Conservation (phyloP, 805 yeast species). For the Lachancea nothofagi region DNA sequence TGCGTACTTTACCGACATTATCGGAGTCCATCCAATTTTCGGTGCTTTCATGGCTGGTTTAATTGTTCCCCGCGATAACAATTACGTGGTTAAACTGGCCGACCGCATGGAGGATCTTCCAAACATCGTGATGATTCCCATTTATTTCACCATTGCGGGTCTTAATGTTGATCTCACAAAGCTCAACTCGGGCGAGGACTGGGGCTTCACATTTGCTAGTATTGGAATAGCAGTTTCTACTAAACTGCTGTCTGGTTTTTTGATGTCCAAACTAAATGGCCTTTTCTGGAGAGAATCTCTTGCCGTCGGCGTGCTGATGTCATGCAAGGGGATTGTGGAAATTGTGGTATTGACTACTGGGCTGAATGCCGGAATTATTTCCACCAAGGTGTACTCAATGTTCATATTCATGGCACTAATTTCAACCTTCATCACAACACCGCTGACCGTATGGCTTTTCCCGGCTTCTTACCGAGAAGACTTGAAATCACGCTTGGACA, state of each 20-base stretch:
- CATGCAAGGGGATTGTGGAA: slow-evolving; percentile 85
- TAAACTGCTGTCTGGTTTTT: slow-evolving; percentile 60
- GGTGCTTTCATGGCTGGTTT: slow-evolving; percentile 79
- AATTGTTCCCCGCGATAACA: slow-evolving; percentile 70
- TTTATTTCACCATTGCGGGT: slow-evolving; percentile 78
- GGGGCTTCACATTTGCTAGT: slow-evolving; percentile 73
- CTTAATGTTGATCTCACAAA: slow-evolving; percentile 62
- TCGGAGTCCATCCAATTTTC: slow-evolving; percentile 82
- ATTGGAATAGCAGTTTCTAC: slow-evolving; percentile 63
- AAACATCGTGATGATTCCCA: slow-evolving; percentile 63
- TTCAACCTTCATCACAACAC: slow-evolving; percentile 75
- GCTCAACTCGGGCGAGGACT: slow-evolving; percentile 58
- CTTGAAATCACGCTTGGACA: slow-evolving; percentile 33
- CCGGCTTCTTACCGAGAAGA: slow-evolving; percentile 57
- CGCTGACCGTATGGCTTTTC: slow-evolving; percentile 56
- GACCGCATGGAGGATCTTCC: slow-evolving; percentile 76
- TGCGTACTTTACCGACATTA: slow-evolving; percentile 74
- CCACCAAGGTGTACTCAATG: slow-evolving; percentile 66
- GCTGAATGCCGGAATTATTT: slow-evolving; percentile 61
- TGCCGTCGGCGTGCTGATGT: slow-evolving; percentile 76
- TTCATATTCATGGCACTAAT: slow-evolving; percentile 77
- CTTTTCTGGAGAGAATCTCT: slow-evolving; percentile 67
- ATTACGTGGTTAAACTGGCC: slow-evolving; percentile 61
- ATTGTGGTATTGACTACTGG: slow-evolving; percentile 75
- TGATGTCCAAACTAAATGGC: slow-evolving; percentile 58